Conservation (phyloP, 108 stramenopile genomes). For the Cafeteria roenbergensis region DNA sequence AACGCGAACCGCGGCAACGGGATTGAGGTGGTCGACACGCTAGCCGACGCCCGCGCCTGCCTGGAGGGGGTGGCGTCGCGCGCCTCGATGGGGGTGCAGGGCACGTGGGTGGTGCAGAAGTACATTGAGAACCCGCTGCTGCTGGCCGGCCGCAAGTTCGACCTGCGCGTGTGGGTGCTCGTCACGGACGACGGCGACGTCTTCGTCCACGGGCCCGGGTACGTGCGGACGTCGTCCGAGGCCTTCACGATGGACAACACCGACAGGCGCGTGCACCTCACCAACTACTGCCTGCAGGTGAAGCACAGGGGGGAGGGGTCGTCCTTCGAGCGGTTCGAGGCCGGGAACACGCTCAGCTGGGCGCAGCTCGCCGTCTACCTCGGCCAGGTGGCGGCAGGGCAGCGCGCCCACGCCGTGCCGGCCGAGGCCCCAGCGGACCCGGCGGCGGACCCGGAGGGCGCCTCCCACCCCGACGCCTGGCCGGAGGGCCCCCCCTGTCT, state of each 20-base stretch:
- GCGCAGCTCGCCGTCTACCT: not conserved
- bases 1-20: slow-evolving; percentile 43
- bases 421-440: no score
- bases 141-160: slow-evolving; percentile 44
- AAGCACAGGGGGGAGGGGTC: not conserved
- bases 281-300: slow-evolving; percentile 13
- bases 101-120: slow-evolving; percentile 51
- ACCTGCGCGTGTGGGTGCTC: slow-evolving; percentile 53
- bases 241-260: not conserved
- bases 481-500: no score
- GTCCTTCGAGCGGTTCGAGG: not conserved
- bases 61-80: not conserved
- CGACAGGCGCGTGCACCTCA: not conserved
- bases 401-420: no score
- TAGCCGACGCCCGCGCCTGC: slow-evolving; percentile 23
- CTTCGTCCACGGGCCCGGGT: not conserved
- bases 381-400: no score
- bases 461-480: no score
- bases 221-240: not conserved
- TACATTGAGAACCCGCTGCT: slow-evolving; percentile 55
- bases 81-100: slow-evolving; percentile 3
- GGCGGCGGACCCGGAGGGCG: no score
- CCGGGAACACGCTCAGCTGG: not conserved
- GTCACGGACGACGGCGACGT: slow-evolving; percentile 23
- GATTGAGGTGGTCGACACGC: slow-evolving; percentile 35